A percentile compares a stretch with the other conserved stretches of the same genome.
phyloP scores from a whole-genome alignment of 192 early-diverging fungal genomes.

The Coemansia sp. region DNA sequence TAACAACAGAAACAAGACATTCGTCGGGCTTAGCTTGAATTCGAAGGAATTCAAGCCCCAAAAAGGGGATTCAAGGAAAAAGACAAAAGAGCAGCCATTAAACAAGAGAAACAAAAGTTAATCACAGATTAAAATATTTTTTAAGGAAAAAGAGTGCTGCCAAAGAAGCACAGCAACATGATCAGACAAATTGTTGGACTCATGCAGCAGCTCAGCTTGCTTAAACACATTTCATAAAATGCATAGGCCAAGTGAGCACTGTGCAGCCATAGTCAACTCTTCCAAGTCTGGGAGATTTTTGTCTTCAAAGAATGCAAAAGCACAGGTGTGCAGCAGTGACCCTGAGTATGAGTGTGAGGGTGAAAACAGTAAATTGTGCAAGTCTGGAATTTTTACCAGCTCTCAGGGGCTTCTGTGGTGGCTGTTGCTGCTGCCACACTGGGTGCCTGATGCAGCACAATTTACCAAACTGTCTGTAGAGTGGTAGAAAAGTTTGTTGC shows the following conservation, averaged over 20 bases:
- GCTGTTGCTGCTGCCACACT: background rate
- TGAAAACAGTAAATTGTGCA: slow-evolving; percentile 20
- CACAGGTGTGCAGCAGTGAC: slow-evolving; percentile 15
- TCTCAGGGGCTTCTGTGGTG: slow-evolving; percentile 36
- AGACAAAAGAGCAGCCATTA: too few relatives aligned
- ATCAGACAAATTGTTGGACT: slow-evolving; percentile 20
- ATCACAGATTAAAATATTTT: too few relatives aligned
- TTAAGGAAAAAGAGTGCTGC: too few relatives aligned
- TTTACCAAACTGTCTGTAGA: too few relatives aligned
- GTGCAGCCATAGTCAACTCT: slow-evolving; percentile 35
- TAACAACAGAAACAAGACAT: too few relatives aligned
- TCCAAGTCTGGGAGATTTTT: slow-evolving; percentile 35
- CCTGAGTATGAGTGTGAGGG: slow-evolving; percentile 24
- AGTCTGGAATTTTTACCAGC: slow-evolving; percentile 26
- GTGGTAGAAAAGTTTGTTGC: background rate
- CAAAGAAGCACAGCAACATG: background rate
- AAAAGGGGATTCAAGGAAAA: too few relatives aligned
- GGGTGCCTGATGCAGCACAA: background rate
- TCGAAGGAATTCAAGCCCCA: too few relatives aligned
- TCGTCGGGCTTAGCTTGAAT: too few relatives aligned
- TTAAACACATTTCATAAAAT: slow-evolving; percentile 35
- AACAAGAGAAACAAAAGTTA: too few relatives aligned
- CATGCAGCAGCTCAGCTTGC: slow-evolving; percentile 41
- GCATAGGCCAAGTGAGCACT: slow-evolving; percentile 37
- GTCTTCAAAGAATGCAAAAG: slow-evolving; percentile 37